A percentile compares a stretch with the other conserved stretches of the same genome.
Conservation (phyloP, 2,329 filamentous ascomycete species). For the Madurella mycetomatis region DNA sequence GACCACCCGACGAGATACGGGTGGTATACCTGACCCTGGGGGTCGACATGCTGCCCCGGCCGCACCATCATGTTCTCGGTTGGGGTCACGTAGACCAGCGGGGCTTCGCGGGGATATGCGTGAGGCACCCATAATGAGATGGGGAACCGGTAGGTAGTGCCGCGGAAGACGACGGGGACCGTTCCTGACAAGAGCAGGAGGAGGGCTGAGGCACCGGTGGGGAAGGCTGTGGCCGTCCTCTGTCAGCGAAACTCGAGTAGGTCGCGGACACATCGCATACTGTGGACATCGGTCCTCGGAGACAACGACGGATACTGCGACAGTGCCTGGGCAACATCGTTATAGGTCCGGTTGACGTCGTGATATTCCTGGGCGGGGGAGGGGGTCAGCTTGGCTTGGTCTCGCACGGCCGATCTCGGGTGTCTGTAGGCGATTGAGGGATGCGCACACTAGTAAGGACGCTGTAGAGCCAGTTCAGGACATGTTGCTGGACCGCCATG, state of each 20-base stretch:
- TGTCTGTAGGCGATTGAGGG: background rate
- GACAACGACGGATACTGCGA: conserved; percentile 73
- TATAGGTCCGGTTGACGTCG: conserved; percentile 88
- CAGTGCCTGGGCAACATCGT: conserved; percentile 80
- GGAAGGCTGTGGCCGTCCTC: conserved; percentile 59
- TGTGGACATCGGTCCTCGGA: conserved; percentile 91
- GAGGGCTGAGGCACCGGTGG: conserved; percentile 80
- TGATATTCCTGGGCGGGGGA: conserved; percentile 68
- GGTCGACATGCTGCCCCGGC: conserved; percentile 90
- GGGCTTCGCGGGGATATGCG: conserved; percentile 78
- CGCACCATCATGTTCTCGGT: conserved; percentile 84
- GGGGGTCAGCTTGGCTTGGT: conserved; percentile 9
- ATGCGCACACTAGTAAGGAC: conserved; percentile 68
- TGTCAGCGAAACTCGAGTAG: conserved; percentile 11
- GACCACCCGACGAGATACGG: conserved; percentile 90
- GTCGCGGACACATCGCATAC: conserved; percentile 45
- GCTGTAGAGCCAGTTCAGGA: conserved; percentile 93
- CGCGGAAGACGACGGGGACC: conserved; percentile 85
- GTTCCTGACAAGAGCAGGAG: conserved; percentile 84
- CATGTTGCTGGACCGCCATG: conserved; percentile 78
- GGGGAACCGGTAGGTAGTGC: conserved; percentile 84
- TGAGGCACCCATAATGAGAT: conserved; percentile 91
- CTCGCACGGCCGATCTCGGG: background rate
- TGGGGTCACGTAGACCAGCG: conserved; percentile 83
- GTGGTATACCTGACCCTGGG: conserved; percentile 90